Evolutionary conservation across 805 yeast species (phyloP).

Genomic region (Saturnispora serradocipensis): DNA sequence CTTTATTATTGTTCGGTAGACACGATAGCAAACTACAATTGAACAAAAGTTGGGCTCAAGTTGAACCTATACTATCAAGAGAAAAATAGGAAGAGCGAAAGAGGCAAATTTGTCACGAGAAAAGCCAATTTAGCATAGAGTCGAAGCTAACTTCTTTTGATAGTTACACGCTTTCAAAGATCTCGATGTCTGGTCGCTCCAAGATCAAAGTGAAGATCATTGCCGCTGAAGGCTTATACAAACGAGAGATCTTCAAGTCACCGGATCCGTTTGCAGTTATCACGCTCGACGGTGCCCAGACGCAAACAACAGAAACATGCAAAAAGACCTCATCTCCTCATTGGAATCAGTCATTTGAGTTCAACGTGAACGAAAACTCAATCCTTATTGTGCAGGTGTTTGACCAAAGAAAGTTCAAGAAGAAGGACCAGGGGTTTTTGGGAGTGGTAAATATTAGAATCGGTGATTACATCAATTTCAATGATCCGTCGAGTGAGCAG

Average conservation of each 20-base stretch:
- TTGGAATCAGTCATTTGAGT: constrained; percentile 90
- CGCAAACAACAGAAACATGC: constrained; percentile 88
- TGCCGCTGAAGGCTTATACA: constrained; percentile 92
- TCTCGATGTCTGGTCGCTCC: constrained; percentile 13
- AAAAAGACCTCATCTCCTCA: constrained; percentile 92
- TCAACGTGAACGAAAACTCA: constrained; percentile 68
- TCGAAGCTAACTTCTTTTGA: not conserved
- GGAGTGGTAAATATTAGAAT: constrained; percentile 91
- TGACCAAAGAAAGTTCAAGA: constrained; percentile 94
- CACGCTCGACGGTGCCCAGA: constrained; percentile 96
- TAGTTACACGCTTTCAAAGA: not conserved
- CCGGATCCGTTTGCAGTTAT: constrained; percentile 98
- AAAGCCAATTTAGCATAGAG: not conserved
- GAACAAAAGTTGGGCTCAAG: not conserved
- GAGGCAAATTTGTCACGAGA: constrained; percentile 1
- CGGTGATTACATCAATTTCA: constrained; percentile 76
- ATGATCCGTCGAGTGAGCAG: constrained; percentile 47
- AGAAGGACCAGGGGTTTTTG: constrained; percentile 95
- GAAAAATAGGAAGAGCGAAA: not conserved
- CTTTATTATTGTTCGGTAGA: no score
- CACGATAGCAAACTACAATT: not conserved
- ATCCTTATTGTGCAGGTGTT: constrained; percentile 88
- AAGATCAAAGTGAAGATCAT: constrained; percentile 63
- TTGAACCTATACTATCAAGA: not conserved
- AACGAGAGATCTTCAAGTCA: constrained; percentile 88